Conservation (phyloP, 345 rosid species). For the Eucalyptus erythrocorys region DNA sequence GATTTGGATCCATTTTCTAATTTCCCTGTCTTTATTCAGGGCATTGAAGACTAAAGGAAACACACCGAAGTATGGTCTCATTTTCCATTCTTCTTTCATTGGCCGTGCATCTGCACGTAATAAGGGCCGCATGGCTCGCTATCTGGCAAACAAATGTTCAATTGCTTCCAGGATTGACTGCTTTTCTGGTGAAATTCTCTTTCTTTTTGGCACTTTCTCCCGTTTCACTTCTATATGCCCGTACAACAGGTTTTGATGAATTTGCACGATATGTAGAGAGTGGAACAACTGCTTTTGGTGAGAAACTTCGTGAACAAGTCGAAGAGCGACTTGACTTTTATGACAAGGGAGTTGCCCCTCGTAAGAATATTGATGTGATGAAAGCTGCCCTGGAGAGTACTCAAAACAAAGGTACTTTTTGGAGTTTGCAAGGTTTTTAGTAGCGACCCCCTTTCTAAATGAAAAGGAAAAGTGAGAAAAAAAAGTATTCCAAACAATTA, state of each 20-base stretch:
- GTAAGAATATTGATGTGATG: slow-evolving; percentile 95
- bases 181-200: slow-evolving; percentile 48
- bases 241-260: neutral
- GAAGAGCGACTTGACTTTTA: slow-evolving; percentile 87
- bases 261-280: slow-evolving; percentile 22
- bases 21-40: slow-evolving; percentile 20
- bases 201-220: neutral
- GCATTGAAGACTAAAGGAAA: slow-evolving; percentile 93
- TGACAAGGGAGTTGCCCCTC: slow-evolving; percentile 94
- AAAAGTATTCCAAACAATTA: neutral
- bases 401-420: slow-evolving; percentile 36
- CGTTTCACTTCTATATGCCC: neutral
- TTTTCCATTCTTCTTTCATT: slow-evolving; percentile 90
- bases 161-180: slow-evolving; percentile 93
- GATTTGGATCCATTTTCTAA: neutral
- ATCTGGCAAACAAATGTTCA: slow-evolving; percentile 91
- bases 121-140: slow-evolving; percentile 98
- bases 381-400: slow-evolving; percentile 51
- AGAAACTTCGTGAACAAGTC: slow-evolving; percentile 88
- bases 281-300: slow-evolving; percentile 59
- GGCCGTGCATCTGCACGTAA: slow-evolving; percentile 83
- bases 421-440: neutral
- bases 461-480: neutral
- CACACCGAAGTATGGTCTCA: slow-evolving; percentile 91
- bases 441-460: neutral